phyloP scores from a whole-genome alignment of 108 stramenopile species.

The Cyclotella atomus region DNA sequence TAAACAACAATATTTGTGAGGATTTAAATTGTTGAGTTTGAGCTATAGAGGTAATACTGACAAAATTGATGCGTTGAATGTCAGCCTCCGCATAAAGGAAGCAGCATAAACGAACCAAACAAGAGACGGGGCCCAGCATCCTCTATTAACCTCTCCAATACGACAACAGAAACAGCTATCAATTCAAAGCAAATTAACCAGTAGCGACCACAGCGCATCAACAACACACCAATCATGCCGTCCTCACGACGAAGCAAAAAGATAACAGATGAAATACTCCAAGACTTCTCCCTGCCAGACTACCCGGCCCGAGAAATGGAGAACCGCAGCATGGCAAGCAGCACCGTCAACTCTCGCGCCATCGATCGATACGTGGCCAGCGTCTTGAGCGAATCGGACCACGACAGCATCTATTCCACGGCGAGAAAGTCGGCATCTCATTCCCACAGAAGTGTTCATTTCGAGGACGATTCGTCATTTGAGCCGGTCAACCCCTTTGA shows the following conservation, averaged over 20 bases:
- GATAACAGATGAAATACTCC: slow-evolving; percentile 19
- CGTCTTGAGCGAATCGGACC: slow-evolving; percentile 32
- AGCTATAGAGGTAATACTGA: no score
- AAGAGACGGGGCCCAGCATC: no score
- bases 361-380: slow-evolving; percentile 46
- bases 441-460: background rate
- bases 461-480: slow-evolving; percentile 40
- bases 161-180: no score
- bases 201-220: no score
- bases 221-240: slow-evolving; percentile 1
- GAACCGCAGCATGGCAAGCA: slow-evolving; percentile 14
- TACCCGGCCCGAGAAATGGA: slow-evolving; percentile 7
- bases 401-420: slow-evolving; percentile 14
- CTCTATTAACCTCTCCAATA: no score
- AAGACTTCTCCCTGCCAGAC: slow-evolving; percentile 22
- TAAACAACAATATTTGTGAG: no score
- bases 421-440: slow-evolving; percentile 9
- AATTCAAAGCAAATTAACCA: no score
- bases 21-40: no score
- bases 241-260: slow-evolving; percentile 23
- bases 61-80: no score
- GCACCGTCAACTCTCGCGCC: slow-evolving; percentile 28
- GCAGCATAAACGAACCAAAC: no score
- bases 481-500: slow-evolving; percentile 45
- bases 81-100: no score